These are phyloP conservation scores for Dimargaris xerosporica DNA, from an alignment of 192 early-diverging fungal species.

Conservation along the genomic window DNA sequence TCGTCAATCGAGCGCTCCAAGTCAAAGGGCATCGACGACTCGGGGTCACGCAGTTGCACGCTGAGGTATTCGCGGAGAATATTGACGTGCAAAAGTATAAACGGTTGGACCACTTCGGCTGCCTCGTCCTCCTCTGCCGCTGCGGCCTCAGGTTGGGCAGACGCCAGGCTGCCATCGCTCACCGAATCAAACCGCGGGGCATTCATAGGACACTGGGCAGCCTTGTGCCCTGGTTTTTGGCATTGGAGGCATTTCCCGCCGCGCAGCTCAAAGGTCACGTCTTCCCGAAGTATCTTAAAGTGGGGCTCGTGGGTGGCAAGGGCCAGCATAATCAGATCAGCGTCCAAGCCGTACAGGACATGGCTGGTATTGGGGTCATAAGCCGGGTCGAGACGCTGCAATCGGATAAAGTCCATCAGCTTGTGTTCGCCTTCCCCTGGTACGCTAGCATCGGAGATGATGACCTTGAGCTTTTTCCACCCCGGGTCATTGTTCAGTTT, in stretches of 20 bases:
- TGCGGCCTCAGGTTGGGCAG: too few species aligned
- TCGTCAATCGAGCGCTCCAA: slow-evolving; percentile 91
- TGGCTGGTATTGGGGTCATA: slow-evolving; percentile 88
- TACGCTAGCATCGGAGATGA: slow-evolving; percentile 87
- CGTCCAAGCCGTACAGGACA: slow-evolving; percentile 88
- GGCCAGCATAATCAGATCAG: slow-evolving; percentile 96
- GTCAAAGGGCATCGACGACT: slow-evolving; percentile 37
- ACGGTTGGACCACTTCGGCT: too few species aligned
- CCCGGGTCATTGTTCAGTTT: slow-evolving; percentile 76
- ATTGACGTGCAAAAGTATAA: slow-evolving; percentile 68
- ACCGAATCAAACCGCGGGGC: not conserved
- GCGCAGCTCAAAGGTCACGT: slow-evolving; percentile 19
- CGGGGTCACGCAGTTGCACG: slow-evolving; percentile 38
- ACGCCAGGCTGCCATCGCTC: too few species aligned
- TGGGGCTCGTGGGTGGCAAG: slow-evolving; percentile 93
- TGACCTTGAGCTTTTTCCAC: slow-evolving; percentile 75
- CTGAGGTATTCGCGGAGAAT: slow-evolving; percentile 86
- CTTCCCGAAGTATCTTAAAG: slow-evolving; percentile 90
- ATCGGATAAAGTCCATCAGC: slow-evolving; percentile 94
- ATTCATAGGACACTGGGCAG: not conserved
- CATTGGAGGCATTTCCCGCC: not conserved
- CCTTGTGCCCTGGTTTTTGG: not conserved
- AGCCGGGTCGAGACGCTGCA: slow-evolving; percentile 54
- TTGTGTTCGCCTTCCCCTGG: slow-evolving; percentile 99
- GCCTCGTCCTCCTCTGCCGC: too few species aligned